Evolutionary conservation across 176 grass and related monocot genomes (phyloP), one percentile per base, ranked within the genome.

Genomic region (Melocanna baccifera): DNA sequence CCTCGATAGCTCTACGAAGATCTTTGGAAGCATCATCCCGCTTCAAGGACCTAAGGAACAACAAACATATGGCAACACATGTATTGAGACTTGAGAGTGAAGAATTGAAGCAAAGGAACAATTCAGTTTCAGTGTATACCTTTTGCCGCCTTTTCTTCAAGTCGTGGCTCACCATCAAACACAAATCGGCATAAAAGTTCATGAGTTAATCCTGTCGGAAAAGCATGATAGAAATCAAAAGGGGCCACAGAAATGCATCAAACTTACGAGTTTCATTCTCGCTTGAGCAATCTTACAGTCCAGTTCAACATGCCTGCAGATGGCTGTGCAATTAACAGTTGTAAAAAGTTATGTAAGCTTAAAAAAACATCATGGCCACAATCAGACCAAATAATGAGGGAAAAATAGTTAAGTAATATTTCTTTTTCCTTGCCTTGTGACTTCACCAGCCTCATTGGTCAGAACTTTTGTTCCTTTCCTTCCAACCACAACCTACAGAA

Each of bases 151-250:
- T 89, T 89, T 89, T 94, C 86, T 99, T 99, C 86, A 96, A 58
- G 16, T 89, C 93, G 96, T 66, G 96, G 96, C 52, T 86, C 93
- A 8, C 96, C 96, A 84, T 96, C 96, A 85, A 99, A 99, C 70
- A 99, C 96, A 94, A 90, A 96, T 67, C 96, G 77, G 48, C 51
- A 87, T 62, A 80, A 71, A 83, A 55, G 22, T 61, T 79, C 43
- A 93, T 45, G 23, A 74, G 13, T 6, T 22, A n/a, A 37, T 26
- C 45, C 46, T 50, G 3, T 93, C 26, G 57, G 26, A 55, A 12
- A 5, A 87, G 9, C 53, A 89, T 76, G 43, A 43, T 32, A 84
- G 23, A 14, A 83, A 75, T 6, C 26, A 85, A 83, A 12, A 72
- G 69, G 37, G 73, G 74, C 34, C 53, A 81, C 46, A 67, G 16